Evolutionary conservation across 345 rosid species (phyloP), one percentile per base, ranked within the genome.

Genomic region (Lenwebbia sp.): DNA sequence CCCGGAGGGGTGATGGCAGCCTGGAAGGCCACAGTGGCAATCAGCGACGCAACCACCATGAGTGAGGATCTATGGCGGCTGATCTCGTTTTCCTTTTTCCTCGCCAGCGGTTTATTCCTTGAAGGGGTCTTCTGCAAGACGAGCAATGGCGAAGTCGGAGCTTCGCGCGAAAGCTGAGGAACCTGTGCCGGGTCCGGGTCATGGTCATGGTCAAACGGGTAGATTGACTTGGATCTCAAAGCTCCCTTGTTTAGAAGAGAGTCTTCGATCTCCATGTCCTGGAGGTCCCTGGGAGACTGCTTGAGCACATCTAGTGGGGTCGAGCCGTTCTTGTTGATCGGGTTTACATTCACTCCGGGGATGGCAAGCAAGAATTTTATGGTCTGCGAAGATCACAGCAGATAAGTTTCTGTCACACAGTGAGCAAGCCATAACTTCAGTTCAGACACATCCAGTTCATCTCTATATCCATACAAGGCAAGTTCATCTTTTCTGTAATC

Each of bases 1-100:
- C 89, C 88, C 5, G 91, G 86, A 14, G 89, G 91, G n/a, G 88
- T 86, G 41, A 89, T 65, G 74, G 82, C 91, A 23, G 91, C 88
- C 84, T 89, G 91, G 78, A 82, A 89, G 52, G 91, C 87, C 84
- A 89, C 88, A 12, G 91, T 84, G 70, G 89, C 89, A 10, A 86
- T 88, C 53, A 89, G 75, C 8, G 86, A 84, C 41, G 89, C 91
- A 82, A 86, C 91, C 22, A 89, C 89, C 91, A 87, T 87, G n/a
- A 86, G 74, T 22, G 87, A 44, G 37, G 85, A 87, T 53, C 84
- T 55, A 40, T 87, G 87, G 81, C 84, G 57, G 30, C 84, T 84
- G 23, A 86, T 84, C 89, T 88, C 86, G 37, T 86, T 87, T 28
- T 52, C 52, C 82, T 51, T 84, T 22, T 60, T 26, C 78, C 84